These are phyloP conservation scores for Dictyostelium firmibasis DNA, from an alignment of 78 protist genomes.

Conservation along the genomic window DNA sequence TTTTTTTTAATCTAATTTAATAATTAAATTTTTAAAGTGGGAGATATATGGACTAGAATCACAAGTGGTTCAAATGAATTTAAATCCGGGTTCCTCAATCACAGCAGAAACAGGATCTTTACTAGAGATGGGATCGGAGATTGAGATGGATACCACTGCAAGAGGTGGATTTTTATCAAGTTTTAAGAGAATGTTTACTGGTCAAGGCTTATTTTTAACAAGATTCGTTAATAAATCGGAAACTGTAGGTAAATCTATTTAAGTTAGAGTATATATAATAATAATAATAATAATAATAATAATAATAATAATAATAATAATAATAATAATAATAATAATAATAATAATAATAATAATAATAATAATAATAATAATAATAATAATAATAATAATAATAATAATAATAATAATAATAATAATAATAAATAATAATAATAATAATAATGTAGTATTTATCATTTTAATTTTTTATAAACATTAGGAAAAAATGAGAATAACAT, in stretches of 20 bases:
- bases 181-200: constrained; percentile 76
- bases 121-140: constrained; percentile 31
- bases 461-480: too few relatives aligned
- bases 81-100: constrained; percentile 58
- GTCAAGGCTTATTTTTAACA: constrained; percentile 75
- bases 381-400: too few relatives aligned
- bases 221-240: constrained; percentile 35
- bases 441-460: too few relatives aligned
- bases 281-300: background rate
- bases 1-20: background rate
- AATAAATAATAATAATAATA: too few relatives aligned
- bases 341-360: too few relatives aligned
- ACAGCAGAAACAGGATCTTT: constrained; percentile 76
- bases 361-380: too few relatives aligned
- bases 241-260: constrained; percentile 1
- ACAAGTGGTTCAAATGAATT: constrained; percentile 60
- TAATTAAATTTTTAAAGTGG: constrained; percentile 7
- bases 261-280: background rate
- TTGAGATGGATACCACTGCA: constrained; percentile 74
- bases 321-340: too few relatives aligned
- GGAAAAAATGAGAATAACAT: constrained; percentile 59
- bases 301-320: too few relatives aligned
- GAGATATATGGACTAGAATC: constrained; percentile 66
- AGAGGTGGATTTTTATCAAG: constrained; percentile 70
- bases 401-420: too few relatives aligned